Percentiles rank a stretch among this genome's conserved stretches.
These are phyloP conservation scores for Amylocystis lapponica DNA, from an alignment of 768 basidiomycete genomes.

Conservation along the genomic window DNA sequence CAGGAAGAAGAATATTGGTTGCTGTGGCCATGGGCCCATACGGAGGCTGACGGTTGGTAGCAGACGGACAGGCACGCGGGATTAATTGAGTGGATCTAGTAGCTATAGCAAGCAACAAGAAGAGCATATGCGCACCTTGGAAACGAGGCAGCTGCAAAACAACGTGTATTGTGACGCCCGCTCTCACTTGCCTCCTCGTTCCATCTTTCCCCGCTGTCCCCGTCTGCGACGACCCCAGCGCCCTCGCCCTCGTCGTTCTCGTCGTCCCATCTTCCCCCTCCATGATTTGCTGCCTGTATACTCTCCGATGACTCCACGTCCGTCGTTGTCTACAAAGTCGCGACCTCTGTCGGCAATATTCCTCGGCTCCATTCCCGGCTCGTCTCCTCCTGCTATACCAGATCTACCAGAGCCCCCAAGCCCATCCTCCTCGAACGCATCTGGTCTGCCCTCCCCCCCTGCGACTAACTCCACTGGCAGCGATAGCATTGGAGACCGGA, in stretches of 20 bases:
- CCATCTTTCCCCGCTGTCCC: constrained; percentile 15
- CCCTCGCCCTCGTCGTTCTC: constrained; percentile 13
- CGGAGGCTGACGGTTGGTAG: too few species aligned
- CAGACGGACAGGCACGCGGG: too few species aligned
- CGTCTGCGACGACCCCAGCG: constrained; percentile 18
- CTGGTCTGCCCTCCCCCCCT: constrained; percentile 77
- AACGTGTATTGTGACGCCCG: constrained; percentile 15
- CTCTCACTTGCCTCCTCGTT: constrained; percentile 12
- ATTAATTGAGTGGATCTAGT: too few species aligned
- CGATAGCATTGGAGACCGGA: constrained; percentile 68
- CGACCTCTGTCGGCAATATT: constrained; percentile 62
- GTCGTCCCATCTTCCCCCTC: constrained; percentile 10
- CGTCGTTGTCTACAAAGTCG: constrained; percentile 34
- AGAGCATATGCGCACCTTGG: too few species aligned
- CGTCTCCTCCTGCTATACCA: constrained; percentile 45
- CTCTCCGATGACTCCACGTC: constrained; percentile 46
- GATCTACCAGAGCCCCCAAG: constrained; percentile 72
- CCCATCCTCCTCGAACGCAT: constrained; percentile 48
- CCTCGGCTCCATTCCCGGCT: constrained; percentile 35
- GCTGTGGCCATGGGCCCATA: too few species aligned
- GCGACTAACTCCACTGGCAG: constrained; percentile 84
- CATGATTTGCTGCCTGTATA: constrained; percentile 13
- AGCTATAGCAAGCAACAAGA: too few species aligned
- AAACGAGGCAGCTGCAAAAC: constrained; percentile 14
- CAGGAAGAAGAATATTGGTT: too few species aligned